Evolutionary conservation across 768 basidiomycete genomes (phyloP), one percentile per base, ranked within the genome.

Genomic region (Galerina marginata): DNA sequence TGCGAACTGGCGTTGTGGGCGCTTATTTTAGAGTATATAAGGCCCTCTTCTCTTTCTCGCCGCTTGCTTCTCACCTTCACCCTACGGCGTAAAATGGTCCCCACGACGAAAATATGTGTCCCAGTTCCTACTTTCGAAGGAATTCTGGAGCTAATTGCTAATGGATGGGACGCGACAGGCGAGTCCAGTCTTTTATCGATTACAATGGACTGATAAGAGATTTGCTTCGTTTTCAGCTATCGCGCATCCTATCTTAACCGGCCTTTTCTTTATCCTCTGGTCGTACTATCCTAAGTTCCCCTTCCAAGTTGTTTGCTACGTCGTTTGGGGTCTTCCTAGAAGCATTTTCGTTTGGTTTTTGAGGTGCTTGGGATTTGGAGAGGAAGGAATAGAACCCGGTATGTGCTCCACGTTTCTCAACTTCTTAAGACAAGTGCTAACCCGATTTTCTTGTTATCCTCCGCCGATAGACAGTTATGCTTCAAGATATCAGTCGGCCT

Each of bases 321-420:
- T 45, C 40, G 29, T 33, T 33, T 33, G 29, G 29, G 7, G 29
- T 26, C 6, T 48, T 26, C 48, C 49, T 23, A 42, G 51, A 44
- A 52, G 9, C 49, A 39, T 42, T 38, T 33, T 50, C 49, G 39
- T 44, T 23, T 20, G 23, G 6, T 14, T 52, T 25, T 20, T 29
- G 38, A 33, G 49, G 14, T 58, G 48, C 48, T 25, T 58, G 2
- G 48, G 48, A 5, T 49, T 49, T n/a, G 48, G 48, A 14, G n/a
- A 16, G 29, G 29, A 15, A 14, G 48, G 48, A 23, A 36, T 49
- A 33, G 12, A n/a, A 14, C 11, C 6, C 4, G 29, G 48, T 49
- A 33, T 33, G 29, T 7, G 7, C 29, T 33, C 7, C 29, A 33
- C 7, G 2, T 5, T 33, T 33, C 7, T 33, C 29, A 33, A 33